Evolutionary conservation across 345 rosid genomes (phyloP), one percentile per base, ranked within the genome.

Genomic region (Populus nigra): DNA sequence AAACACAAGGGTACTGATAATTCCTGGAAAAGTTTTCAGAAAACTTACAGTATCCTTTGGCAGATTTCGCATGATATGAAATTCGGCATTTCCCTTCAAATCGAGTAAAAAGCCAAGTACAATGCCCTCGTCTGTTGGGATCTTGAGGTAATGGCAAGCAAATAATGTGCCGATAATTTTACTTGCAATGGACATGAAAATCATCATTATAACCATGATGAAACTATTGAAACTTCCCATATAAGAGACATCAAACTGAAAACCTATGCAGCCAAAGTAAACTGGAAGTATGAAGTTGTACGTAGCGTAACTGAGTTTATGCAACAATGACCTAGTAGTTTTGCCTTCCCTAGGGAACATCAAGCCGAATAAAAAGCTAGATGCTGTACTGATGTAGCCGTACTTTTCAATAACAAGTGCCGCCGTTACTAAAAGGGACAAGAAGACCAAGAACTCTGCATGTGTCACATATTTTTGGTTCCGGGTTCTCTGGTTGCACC

Each of bases 341-440:
- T 93, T 93, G 16, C 98, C 98, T 82, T 90, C 88, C 74, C 95
- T 82, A 0, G 98, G 98, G 83, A 91, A 93, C 88, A 87, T 38
- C 69, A 93, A 20, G 12, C 98, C 98, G 3, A 90, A 66, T 69
- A 89, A 69, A 78, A 90, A 94, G 69, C 85, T 85, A 63, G 83
- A 73, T 27, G 90, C 53, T 8, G 87, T 74, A 63, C 90, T 85
- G 77, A 81, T 89, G 35, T 73, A 79, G 5, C 87, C 87, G 41
- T 76, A 61, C 18, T 77, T 62, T 82, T 94, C 97, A 5, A 81
- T 83, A 33, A 82, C 3, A 22, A 82, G 43, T 1, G 92, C 82
- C 11, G 86, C 49, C 5, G 75, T 20, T 2, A 89, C 68, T 9
- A 90, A 53, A n/a, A 89, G 83, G 13, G 86, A 68, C 69, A 91